Conservation (phyloP, 2,329 filamentous ascomycete species). For the Berkeleyomyces basicola region DNA sequence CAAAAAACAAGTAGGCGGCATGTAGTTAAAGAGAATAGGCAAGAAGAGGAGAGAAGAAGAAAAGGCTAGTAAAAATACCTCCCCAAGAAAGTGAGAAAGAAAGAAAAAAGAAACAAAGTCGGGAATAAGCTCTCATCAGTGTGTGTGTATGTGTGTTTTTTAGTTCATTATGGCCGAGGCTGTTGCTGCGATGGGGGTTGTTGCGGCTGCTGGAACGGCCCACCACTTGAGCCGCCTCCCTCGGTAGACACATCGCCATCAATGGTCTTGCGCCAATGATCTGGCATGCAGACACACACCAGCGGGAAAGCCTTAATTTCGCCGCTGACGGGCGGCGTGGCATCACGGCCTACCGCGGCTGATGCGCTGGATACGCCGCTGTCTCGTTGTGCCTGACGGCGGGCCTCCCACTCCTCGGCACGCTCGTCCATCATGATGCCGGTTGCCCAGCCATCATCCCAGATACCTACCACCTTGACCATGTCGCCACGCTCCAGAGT, state of each 20-base stretch:
- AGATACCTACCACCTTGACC: constrained; percentile 95
- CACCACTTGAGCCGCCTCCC: constrained; percentile 30
- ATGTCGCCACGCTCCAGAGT: constrained; percentile 87
- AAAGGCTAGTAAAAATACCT: constrained; percentile 1
- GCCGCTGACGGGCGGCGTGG: constrained; percentile 49
- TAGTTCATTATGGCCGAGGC: constrained; percentile 2
- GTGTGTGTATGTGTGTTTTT: not conserved
- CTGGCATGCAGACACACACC: constrained; percentile 86
- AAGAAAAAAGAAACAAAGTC: not conserved
- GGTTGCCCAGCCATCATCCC: constrained; percentile 98
- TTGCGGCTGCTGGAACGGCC: not conserved
- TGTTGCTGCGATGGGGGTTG: not conserved
- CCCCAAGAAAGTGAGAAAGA: not conserved
- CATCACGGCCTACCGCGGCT: constrained; percentile 27
- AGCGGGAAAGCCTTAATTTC: constrained; percentile 97
- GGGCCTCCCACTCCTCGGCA: constrained; percentile 76
- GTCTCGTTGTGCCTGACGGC: constrained; percentile 65
- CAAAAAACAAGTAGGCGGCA: not conserved
- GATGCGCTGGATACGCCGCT: constrained; percentile 82
- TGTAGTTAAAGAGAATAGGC: not conserved
- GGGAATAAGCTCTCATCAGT: not conserved
- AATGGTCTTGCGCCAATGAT: constrained; percentile 94
- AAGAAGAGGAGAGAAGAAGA: constrained; percentile 2
- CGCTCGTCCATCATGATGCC: constrained; percentile 68
- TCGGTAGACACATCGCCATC: constrained; percentile 68